phyloP scores from a whole-genome alignment of 495 filamentous ascomycete species.

The Aspergillus carlsbadensis region DNA sequence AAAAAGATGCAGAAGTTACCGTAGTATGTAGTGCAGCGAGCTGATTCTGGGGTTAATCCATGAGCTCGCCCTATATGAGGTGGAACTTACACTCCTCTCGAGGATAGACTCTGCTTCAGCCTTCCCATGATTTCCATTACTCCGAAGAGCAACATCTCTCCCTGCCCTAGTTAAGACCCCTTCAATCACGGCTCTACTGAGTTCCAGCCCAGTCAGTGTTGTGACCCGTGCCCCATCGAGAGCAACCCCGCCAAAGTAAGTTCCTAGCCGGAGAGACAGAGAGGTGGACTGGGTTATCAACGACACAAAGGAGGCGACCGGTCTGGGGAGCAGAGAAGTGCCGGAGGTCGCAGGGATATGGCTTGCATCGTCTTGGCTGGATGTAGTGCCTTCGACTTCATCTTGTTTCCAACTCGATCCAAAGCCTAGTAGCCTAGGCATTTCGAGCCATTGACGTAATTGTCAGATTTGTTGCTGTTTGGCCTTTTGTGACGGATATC shows the following conservation, averaged over 20 bases:
- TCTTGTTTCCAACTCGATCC: constrained; percentile 15
- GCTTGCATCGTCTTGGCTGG: constrained; percentile 15
- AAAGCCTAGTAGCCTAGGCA: constrained; percentile 23
- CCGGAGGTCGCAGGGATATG: constrained; percentile 40
- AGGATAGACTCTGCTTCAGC: constrained; percentile 62
- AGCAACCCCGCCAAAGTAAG: constrained; percentile 61
- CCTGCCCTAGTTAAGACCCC: constrained; percentile 66
- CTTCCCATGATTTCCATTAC: constrained; percentile 53
- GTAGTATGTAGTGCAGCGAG: constrained; percentile 61
- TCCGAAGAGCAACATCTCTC: constrained; percentile 59
- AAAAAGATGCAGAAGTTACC: constrained; percentile 61
- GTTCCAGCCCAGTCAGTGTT: constrained; percentile 67
- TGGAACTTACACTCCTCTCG: constrained; percentile 52
- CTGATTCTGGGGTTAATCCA: constrained; percentile 24
- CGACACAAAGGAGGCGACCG: constrained; percentile 68
- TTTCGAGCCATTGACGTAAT: constrained; percentile 27
- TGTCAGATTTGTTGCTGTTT: constrained; percentile 1
- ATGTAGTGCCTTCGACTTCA: constrained; percentile 12
- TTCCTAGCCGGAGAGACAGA: constrained; percentile 68
- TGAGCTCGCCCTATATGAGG: neutral
- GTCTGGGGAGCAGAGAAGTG: constrained; percentile 62
- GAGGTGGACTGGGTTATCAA: constrained; percentile 67
- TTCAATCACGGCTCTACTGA: constrained; percentile 66
- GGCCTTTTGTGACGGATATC: neutral
- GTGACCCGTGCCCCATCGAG: constrained; percentile 66